Conservation (phyloP, 805 yeast genomes). For the Teunomyces gatunensis region DNA sequence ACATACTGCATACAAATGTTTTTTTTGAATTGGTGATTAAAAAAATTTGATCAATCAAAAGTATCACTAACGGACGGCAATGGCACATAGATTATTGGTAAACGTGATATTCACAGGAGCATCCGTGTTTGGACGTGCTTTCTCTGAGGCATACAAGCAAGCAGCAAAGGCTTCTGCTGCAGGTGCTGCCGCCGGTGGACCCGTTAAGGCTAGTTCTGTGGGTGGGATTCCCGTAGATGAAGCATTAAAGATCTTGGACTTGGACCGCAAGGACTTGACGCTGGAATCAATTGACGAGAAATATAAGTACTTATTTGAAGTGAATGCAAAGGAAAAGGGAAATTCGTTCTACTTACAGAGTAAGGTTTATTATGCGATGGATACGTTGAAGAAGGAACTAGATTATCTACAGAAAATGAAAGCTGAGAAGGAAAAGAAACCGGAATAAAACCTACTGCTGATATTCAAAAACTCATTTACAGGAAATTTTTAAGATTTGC, state of each 20-base stretch:
- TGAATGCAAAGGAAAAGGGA: slow-evolving; percentile 92
- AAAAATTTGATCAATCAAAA: slow-evolving; percentile 3
- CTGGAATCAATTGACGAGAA: slow-evolving; percentile 63
- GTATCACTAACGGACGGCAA: slow-evolving; percentile 9
- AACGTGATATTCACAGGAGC: slow-evolving; percentile 94
- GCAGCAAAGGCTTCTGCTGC: slow-evolving; percentile 91
- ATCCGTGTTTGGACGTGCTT: slow-evolving; percentile 92
- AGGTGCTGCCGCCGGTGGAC: slow-evolving; percentile 29
- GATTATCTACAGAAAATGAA: slow-evolving; percentile 51
- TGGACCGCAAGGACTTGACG: slow-evolving; percentile 56
- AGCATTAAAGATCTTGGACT: slow-evolving; percentile 84
- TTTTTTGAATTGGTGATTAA: background rate
- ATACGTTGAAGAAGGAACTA: slow-evolving; percentile 77
- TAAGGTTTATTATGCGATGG: slow-evolving; percentile 92
- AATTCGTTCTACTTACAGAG: slow-evolving; percentile 92
- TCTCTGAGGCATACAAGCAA: slow-evolving; percentile 94
- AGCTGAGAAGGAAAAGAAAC: slow-evolving; percentile 21
- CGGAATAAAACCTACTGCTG: background rate
- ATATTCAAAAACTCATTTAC: no score
- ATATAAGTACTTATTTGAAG: slow-evolving; percentile 79
- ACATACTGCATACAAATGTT: background rate
- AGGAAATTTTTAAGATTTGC: background rate
- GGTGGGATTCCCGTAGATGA: slow-evolving; percentile 86
- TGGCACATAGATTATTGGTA: slow-evolving; percentile 90
- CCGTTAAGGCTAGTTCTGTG: slow-evolving; percentile 49